Evolutionary conservation across 2,329 filamentous ascomycete genomes (phyloP).

Genomic region (Epicoccum sorghinum): DNA sequence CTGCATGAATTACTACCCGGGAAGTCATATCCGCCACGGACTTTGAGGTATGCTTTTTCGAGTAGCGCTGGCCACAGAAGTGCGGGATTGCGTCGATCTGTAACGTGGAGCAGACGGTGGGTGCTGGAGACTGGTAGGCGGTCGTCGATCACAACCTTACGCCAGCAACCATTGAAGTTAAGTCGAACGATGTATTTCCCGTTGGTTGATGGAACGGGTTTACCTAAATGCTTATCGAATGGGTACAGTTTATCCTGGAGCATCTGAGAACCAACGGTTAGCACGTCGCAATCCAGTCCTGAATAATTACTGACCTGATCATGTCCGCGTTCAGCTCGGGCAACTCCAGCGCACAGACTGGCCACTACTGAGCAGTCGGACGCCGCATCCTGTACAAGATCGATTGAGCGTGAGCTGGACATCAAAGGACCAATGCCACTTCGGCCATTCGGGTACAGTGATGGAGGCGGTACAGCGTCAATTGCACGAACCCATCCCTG

Average conservation of each 20-base stretch:
- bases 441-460: slow-evolving; percentile 42
- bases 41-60: slow-evolving; percentile 96
- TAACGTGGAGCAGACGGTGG: slow-evolving; percentile 79
- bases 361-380: slow-evolving; percentile 98
- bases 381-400: slow-evolving; percentile 93
- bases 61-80: slow-evolving; percentile 90
- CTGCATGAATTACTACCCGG: slow-evolving; percentile 97
- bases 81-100: slow-evolving; percentile 81
- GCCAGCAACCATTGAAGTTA: slow-evolving; percentile 93
- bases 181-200: slow-evolving; percentile 93
- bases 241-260: slow-evolving; percentile 78
- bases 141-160: slow-evolving; percentile 88
- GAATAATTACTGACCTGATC: slow-evolving; percentile 61
- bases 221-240: slow-evolving; percentile 62
- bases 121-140: slow-evolving; percentile 79
- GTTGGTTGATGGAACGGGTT: slow-evolving; percentile 71
- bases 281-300: neutral
- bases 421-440: slow-evolving; percentile 58
- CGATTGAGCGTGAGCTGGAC: slow-evolving; percentile 65
- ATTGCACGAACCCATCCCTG: slow-evolving; percentile 79
- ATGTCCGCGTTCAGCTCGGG: slow-evolving; percentile 71
- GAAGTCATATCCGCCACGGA: slow-evolving; percentile 95
- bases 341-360: slow-evolving; percentile 83
- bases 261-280: slow-evolving; percentile 58
- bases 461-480: slow-evolving; percentile 65